Evolutionary conservation across 1,139 yeast genomes (phyloP), one percentile per base, ranked within the genome.

Genomic region (Diutina catenulata): DNA sequence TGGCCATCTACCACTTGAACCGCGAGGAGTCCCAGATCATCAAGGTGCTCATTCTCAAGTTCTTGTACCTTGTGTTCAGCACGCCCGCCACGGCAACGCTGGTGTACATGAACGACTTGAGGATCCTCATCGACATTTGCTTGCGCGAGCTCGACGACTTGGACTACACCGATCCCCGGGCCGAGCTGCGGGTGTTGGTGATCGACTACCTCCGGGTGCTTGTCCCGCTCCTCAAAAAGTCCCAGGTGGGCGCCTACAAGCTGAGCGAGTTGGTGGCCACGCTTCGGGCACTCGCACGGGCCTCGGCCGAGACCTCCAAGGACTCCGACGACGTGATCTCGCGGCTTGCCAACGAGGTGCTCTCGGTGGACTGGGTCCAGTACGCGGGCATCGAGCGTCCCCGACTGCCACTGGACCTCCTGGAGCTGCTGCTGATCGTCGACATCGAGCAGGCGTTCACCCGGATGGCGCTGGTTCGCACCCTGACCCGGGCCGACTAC

Each of bases 111-210:
- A 91, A 91, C 51, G 98, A 91, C 54, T 60, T 88, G 42, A 76
- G 80, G 49, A 94, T 91, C 5, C 68, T 91, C 43, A 76, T 82
- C n/a, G 95, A 87, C 47, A 86, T 91, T 7, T 67, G 88, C 39
- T 68, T 87, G 4, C 62, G 97, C 41, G 95, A 88, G 53, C 64
- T 88, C 40, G 72, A 74, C 45, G 76, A 87, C 51, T 57, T 86
- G 38, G 75, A 68, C 28, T 62, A 57, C 41, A 43, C 55, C 15
- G 53, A 52, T n/a, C 28, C 32, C 5, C 16, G 25, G 2, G 72
- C 73, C 31, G 87, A 79, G 45, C 65, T 73, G 37, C 44, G 58
- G 35, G 49, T 60, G 15, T 60, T 87, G 38, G 69, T 86, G 32
- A 74, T 82, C 46, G 82, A 94, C 0, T 86, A 81, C 48, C 58